Evolutionary conservation across 1,284 basidiomycete genomes (phyloP), one percentile per base, ranked within the genome.

Genomic region (Phylloporus sp.): DNA sequence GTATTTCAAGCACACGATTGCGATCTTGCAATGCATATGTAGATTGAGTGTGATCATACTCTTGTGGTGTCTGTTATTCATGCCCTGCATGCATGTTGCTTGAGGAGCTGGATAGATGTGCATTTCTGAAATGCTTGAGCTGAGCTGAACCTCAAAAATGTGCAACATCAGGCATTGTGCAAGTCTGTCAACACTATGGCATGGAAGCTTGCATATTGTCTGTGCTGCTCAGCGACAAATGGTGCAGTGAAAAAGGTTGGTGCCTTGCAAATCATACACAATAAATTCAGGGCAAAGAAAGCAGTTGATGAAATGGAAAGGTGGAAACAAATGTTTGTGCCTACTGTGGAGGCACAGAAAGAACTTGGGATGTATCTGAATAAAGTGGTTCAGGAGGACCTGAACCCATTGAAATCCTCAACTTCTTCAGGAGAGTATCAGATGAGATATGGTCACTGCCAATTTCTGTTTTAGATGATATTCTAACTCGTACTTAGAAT

Each of bases 241-340:
- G 98, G 98, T 39, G 89, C 93, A 0, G 96, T 99, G 64, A 99
- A 99, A 80, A 99, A 99, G 80, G 94, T 89, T 1, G 96, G 96
- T 6, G 89, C 95, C 7, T 76, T 99, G 71, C 98, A 96, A 77
- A 98, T 99, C 70, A 93, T 97, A 52, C 98, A 99, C 75, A 98
- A 99, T 81, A 98, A 98, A 77, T 99, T 95, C 76, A 86, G 97
- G 47, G 94, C 95, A 8, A 96, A 97, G 79, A 98, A 98, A 82
- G 94, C 93, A 7, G 91, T 90, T 4, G 92, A 92, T 46, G 94
- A 96, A 77, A 89, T 95, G 81, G 91, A 93, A 72, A 89, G 87
- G 69, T 99, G 94, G 88, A 92, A 94, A 77, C 83, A 84, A 71
- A 93, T 91, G 6, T 99, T 99, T 73, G 81, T 85, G 11, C 85